Percentiles rank a stretch among this genome's conserved stretches.
Conservation (phyloP, 331 rosid species). For the Malus hybrid region DNA sequence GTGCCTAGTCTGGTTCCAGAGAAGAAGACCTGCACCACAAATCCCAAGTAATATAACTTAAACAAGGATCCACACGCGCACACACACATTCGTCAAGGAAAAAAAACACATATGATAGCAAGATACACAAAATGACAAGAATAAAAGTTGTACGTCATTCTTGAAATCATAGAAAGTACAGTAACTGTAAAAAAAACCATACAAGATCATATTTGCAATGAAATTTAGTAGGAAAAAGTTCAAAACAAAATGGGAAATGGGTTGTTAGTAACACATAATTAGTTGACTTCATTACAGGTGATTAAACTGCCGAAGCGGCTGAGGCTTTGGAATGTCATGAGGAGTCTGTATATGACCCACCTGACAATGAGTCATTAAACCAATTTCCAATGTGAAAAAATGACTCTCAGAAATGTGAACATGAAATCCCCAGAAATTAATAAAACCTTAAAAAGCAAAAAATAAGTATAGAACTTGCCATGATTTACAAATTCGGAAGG, state of each 20-base stretch:
- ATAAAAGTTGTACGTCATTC: neutral
- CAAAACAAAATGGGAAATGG: neutral
- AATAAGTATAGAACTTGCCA: constrained; percentile 26
- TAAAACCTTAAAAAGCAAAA: constrained; percentile 5
- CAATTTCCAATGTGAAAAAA: neutral
- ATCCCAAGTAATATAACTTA: neutral
- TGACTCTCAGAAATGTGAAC: neutral
- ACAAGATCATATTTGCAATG: neutral
- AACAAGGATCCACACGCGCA: neutral
- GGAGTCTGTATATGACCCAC: neutral
- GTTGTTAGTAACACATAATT: neutral
- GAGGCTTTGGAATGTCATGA: neutral
- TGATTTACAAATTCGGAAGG: constrained; percentile 79
- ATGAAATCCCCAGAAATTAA: constrained; percentile 1
- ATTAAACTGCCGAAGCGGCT: neutral
- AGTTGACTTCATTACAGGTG: neutral
- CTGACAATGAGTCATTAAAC: neutral
- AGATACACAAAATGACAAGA: neutral
- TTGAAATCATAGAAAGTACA: neutral
- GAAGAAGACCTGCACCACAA: constrained; percentile 66
- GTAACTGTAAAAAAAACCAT: neutral
- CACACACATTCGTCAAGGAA: neutral
- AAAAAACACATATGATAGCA: neutral
- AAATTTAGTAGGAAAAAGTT: neutral
- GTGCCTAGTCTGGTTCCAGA: constrained; percentile 87